Conservation (phyloP, 352 stramenopile species). For the Albugo candida region DNA sequence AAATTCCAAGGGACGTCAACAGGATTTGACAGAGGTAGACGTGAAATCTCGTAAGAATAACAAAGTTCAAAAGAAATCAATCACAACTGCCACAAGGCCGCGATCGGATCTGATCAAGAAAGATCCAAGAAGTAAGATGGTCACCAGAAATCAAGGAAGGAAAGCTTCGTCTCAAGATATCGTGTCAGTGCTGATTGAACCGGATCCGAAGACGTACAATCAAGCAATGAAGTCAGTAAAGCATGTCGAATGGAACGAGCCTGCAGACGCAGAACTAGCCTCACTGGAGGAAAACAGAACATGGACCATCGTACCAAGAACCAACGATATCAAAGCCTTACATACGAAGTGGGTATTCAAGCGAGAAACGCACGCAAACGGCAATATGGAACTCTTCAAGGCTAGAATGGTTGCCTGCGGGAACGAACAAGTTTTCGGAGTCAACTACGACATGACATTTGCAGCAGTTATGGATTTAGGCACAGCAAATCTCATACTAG, state of each 20-base stretch:
- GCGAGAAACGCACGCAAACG: conserved; percentile 6
- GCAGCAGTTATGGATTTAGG: conserved; percentile 14
- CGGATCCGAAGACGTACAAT: conserved; percentile 8
- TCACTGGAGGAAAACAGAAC: conserved; percentile 7
- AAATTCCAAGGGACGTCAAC: conserved; percentile 2
- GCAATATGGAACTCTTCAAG: conserved; percentile 10
- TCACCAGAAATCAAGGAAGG: neutral
- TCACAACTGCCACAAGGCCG: conserved; percentile 5
- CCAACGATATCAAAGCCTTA: neutral
- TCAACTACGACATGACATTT: conserved; percentile 10
- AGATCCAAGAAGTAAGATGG: conserved; percentile 4
- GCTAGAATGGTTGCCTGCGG: conserved; percentile 8
- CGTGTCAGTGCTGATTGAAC: neutral
- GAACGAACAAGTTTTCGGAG: conserved; percentile 8
- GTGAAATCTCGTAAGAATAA: conserved; percentile 3
- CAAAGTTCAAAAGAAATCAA: conserved; percentile 6
- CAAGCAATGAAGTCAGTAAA: conserved; percentile 1
- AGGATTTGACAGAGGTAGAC: conserved; percentile 7
- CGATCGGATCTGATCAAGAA: conserved; percentile 1
- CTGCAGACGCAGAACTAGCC: conserved; percentile 1
- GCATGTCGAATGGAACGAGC: conserved; percentile 2
- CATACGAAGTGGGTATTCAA: conserved; percentile 16
- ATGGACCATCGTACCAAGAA: neutral
- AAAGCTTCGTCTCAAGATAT: neutral
- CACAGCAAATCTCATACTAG: conserved; percentile 8